Evolutionary conservation across 2,329 filamentous ascomycete species (phyloP), one percentile per base, ranked within the genome.

Genomic region (Stagonosporopsis cucurbitacearum): DNA sequence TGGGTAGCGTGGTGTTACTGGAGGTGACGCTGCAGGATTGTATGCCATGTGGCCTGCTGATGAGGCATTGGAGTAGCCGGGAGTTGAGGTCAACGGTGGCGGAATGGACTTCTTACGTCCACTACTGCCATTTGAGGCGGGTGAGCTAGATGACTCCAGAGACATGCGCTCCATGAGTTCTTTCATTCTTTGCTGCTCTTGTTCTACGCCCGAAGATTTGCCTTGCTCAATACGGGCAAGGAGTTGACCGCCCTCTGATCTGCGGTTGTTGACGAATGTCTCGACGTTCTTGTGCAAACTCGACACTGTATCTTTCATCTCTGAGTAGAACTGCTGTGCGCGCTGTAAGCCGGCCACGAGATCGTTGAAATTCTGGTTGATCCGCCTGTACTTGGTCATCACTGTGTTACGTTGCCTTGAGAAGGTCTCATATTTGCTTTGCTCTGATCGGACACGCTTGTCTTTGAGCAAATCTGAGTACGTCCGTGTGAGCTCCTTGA

Each of bases 151-250:
- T 9, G 74, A 72, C 35, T 94, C 91, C 78, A 97, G 89, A 1
- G 92, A 93, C 87, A 98, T 94, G 50, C 93, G 87, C 70, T 97
- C 93, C 95, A 99, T 98, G 36, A 99, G 80, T 37, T 90, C 90
- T 54, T 91, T 87, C 52, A 99, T 79, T 51, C 94, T 86, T 69
- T 96, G 92, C 53, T 91, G 88, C 73, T 98, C 94, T 48, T 90
- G 83, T 67, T 96, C 92, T 28, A 92, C 92, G 33, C 79, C 88
- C 46, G 83, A 85, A 4, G 86, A 84, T 67, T 88, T 88, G 46
- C 89, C 87, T 64, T 90, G 87, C 75, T 96, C 92, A 60, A 99
- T 99, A 65, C 92, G 89, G 64, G 86, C 87, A 32, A 99, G 84
- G 5, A 99, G 84, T 72, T 96, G 91, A 0, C 92, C 91, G 4